Evolutionary conservation across 345 rosid genomes (phyloP), one percentile per base, ranked within the genome.

Genomic region (Lumnitzera littorea): DNA sequence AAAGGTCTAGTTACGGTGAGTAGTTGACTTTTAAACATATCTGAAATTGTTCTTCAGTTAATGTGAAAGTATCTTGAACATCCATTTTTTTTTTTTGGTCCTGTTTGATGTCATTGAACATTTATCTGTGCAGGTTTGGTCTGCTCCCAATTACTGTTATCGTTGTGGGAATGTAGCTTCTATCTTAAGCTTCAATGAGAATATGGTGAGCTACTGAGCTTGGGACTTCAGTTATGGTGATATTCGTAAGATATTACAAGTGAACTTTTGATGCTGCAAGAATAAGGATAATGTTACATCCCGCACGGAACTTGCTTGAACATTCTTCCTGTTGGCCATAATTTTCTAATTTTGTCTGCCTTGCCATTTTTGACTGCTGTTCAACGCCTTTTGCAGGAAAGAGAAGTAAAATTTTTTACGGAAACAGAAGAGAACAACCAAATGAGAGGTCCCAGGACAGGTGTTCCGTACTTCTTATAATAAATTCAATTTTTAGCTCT

Each of bases 131-230:
- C 72, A 95, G 99, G 99, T 95, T 53, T 95, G 99, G 99, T 95
- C 97, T 71, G 99, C 99, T 0, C 99, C 97, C 31, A 95, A 95
- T 71, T 95, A 95, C 69, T 95, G 99, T 76, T 95, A 95, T 66
- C 96, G 99, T 13, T 95, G 99, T 75, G 97, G 99, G 64, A 95
- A 95, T 69, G 99, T 95, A 53, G 99, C 99, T 64, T 95, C 99
- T 46, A 91, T 95, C 71, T 80, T 95, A 87, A 91, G 97, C 77
- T 95, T 88, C 80, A 91, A 85, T 73, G 99, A 95, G 75, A 95
- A 83, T 67, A 91, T 91, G 97, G 99, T 85, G 66, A 84, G 85
- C n/a, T 64, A 56, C 24, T 36, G 43, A 2, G 43, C 43, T 36
- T 36, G 43, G 43, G 43, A 36, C 43, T 36, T 5, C 43, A 5